Conservation (phyloP, 2,329 filamentous ascomycete species). For the Penicillium concentricum region DNA sequence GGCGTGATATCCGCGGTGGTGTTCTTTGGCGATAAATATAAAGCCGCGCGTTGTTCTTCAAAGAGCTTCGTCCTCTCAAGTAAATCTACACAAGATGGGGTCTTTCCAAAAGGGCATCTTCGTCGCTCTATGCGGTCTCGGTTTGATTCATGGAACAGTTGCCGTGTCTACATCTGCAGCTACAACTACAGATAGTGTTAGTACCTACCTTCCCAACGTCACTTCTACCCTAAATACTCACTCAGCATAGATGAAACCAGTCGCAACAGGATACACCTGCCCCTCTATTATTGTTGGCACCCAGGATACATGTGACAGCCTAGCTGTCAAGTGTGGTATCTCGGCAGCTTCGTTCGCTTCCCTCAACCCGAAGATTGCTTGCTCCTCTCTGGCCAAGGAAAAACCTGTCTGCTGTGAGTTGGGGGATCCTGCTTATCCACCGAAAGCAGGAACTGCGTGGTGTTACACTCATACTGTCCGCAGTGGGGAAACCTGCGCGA, state of each 20-base stretch:
- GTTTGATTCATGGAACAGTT: not conserved
- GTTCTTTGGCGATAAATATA: not conserved
- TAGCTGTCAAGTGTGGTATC: not conserved
- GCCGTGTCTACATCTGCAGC: not conserved
- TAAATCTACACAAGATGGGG: not conserved
- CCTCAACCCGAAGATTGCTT: not conserved
- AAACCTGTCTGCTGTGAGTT: not conserved
- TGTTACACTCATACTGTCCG: not conserved
- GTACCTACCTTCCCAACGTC: not conserved
- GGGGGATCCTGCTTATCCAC: not conserved
- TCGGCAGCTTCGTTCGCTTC: not conserved
- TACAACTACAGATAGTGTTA: not conserved
- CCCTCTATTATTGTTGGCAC: not conserved
- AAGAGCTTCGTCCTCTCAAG: not conserved
- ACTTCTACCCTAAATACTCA: not conserved
- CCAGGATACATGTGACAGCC: not conserved
- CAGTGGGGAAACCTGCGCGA: not conserved
- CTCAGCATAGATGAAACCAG: not conserved
- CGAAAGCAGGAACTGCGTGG: not conserved
- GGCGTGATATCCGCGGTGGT: not conserved
- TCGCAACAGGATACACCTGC: not conserved
- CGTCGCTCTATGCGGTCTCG: not conserved
- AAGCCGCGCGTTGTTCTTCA: not conserved
- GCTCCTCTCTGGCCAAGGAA: not conserved
- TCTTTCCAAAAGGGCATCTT: not conserved